phyloP scores from a whole-genome alignment of 306 rosid genomes.

The Comarum palustre region DNA sequence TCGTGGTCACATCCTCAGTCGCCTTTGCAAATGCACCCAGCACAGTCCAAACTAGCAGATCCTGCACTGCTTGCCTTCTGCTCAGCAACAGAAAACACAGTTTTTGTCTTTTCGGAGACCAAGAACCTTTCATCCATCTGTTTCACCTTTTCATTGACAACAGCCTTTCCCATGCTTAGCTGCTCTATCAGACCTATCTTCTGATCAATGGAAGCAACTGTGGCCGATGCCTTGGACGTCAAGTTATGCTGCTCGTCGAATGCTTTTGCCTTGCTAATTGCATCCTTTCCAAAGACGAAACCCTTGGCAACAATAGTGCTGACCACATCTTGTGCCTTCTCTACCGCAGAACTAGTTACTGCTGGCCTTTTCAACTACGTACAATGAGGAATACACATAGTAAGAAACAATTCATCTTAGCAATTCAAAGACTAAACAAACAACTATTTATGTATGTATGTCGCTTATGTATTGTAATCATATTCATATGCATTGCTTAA shows the following conservation, averaged over 20 bases:
- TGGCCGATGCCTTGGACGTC: slow-evolving; percentile 65
- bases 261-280: slow-evolving; percentile 60
- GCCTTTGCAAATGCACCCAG: slow-evolving; percentile 54
- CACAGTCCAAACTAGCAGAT: slow-evolving; percentile 52
- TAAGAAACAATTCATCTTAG: neutral
- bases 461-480: neutral
- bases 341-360: slow-evolving; percentile 34
- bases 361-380: slow-evolving; percentile 47
- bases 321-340: slow-evolving; percentile 70
- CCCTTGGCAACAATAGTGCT: slow-evolving; percentile 84
- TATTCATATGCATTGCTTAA: slow-evolving; percentile 3
- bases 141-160: slow-evolving; percentile 57
- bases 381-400: slow-evolving; percentile 15
- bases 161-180: slow-evolving; percentile 53
- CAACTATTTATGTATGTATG: neutral
- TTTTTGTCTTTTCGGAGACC: slow-evolving; percentile 61
- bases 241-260: slow-evolving; percentile 66
- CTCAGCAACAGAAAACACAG: slow-evolving; percentile 59
- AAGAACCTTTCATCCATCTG: slow-evolving; percentile 58
- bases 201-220: slow-evolving; percentile 58
- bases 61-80: slow-evolving; percentile 80
- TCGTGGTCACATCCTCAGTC: slow-evolving; percentile 52
- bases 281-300: slow-evolving; percentile 70
- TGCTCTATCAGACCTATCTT: slow-evolving; percentile 57
- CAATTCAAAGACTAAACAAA: neutral